Base-by-base conservation (phyloP, 2,329 filamentous ascomycete genomes). In the Arachnopeziza araneosa region DNA sequence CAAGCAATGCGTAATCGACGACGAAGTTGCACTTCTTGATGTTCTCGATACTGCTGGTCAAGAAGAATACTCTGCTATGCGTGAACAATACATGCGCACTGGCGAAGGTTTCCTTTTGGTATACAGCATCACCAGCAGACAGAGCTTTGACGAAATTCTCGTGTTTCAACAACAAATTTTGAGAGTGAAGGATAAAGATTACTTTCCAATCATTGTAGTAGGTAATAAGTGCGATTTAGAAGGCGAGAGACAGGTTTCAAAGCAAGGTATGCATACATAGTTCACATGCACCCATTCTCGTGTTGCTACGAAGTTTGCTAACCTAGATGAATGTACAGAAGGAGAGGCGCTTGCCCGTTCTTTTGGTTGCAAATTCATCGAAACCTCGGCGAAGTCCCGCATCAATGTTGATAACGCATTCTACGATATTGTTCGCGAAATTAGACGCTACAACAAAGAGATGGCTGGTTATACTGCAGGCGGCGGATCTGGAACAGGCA, bases 191-290 rank as follows among this genome's bases (percentile, higher is more conserved):
- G 95, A 98, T 81, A 98, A 96, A 85, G 95, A 99, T 79, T 96
- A 97, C 77, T 99, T 99, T 81, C 95, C 95, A 69, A 98, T 99
- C 81, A 96, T 98, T 60, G 90, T 99, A 52, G 95, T 98, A 50
- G 95, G 92, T 70, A 99, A 99, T 85, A 99, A 99, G 83, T 97
- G 93, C 79, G 95, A 99, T 91, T 80, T 99, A 75, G 93, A 97
- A 73, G 82, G 82, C 69, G 93, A 99, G 78, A 86, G 95, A 73
- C 90, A 93, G 71, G 95, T 99, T 62, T 89, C 91, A 66, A 88
- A 89, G 79, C 88, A 96, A 85, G 93, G 93, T 96, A 83, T 66
- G 86, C 78, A 58, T 64, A 51, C 54, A 24, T 24, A 24, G 23
- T 23, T 55, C 7, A 9, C 24, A 6, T 30, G 24, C 26, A 54